These are phyloP conservation scores for Zymoseptoria brevis DNA, from an alignment of 2,329 filamentous ascomycete species.

Conservation along the genomic window DNA sequence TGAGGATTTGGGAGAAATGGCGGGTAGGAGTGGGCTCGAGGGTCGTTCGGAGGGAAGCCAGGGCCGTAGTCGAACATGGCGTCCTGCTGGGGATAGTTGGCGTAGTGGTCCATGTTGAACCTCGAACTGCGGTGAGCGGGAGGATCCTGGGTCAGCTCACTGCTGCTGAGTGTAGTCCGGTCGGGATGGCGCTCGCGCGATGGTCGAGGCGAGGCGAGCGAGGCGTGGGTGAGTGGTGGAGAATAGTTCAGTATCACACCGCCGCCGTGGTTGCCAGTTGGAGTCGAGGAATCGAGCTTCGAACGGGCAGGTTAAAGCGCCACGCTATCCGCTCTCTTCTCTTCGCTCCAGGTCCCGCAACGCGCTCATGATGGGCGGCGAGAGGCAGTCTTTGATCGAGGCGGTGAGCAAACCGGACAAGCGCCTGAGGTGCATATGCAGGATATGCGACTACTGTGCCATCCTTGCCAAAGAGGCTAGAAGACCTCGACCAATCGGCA, in stretches of 20 bases:
- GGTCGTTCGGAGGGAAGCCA: slow-evolving; percentile 29
- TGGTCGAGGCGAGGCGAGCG: neutral
- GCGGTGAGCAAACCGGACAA: neutral
- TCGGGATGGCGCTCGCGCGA: neutral
- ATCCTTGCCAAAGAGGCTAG: too few species aligned
- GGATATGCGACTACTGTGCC: too few species aligned
- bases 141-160: neutral
- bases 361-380: neutral
- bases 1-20: slow-evolving; percentile 18
- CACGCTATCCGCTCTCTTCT: neutral
- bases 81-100: slow-evolving; percentile 33
- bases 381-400: neutral
- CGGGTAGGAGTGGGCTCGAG: slow-evolving; percentile 23
- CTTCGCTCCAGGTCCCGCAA: neutral
- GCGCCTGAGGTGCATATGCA: neutral
- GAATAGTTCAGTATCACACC: neutral
- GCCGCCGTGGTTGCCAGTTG: neutral
- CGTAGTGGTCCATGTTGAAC: slow-evolving; percentile 36
- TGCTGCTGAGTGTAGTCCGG: neutral
- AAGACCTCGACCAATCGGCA: too few species aligned
- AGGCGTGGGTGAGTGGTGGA: too few species aligned
- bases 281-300: neutral
- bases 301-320: slow-evolving; percentile 1
- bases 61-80: slow-evolving; percentile 35
- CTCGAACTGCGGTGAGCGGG: slow-evolving; percentile 7